Base-by-base conservation (phyloP, 2,329 filamentous ascomycete genomes). In the Arthrobotrys musiformis region DNA sequence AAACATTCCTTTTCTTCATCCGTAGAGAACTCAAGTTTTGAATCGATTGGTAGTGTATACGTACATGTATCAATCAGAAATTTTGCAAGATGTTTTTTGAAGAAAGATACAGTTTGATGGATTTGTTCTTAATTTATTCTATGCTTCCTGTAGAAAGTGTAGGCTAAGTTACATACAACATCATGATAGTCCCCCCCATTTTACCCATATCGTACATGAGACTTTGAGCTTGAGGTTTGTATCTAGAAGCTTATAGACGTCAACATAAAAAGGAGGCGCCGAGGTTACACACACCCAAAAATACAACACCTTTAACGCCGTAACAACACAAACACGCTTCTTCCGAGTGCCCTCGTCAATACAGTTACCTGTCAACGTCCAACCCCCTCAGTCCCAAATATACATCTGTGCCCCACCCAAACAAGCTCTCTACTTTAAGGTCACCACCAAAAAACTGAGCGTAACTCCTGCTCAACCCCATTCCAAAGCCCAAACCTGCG, bases 391-490 rank as follows among this genome's bases (percentile, higher is more conserved):
- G 82, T 58, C 88, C 84, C 54, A 92, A 82, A 81, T 91, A 92
- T 0, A 92, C 90, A 81, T 92, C 90, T 4, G 89, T 90, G 2
- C 89, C 95, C 95, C 95, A 99, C 2, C 95, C 94, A 86, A 93
- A 95, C 54, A 98, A 84, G 82, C 93, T 97, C 86, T 99, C 94
- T n/a, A 99, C 90, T 3, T 90, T 90, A 73, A 99, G 95, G 1
- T 94, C 94, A 0, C 95, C 95, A 1, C 95, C 95, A 86, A 99
- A 99, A 81, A 98, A 99, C 85, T 99, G 94, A 0, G 95, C 95
- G 82, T 99, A 99, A 0, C 95, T 94, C 78, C 95, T 88, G 64
- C 93, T 93, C 22, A 99, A 84, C 0, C 95, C 95, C 79, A 99
- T 83, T 0, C 95, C 95, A 82, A 99, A 99, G 0, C 95, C 95